Conservation (phyloP, 208 protist species). For the Acanthamoeba sp. region DNA sequence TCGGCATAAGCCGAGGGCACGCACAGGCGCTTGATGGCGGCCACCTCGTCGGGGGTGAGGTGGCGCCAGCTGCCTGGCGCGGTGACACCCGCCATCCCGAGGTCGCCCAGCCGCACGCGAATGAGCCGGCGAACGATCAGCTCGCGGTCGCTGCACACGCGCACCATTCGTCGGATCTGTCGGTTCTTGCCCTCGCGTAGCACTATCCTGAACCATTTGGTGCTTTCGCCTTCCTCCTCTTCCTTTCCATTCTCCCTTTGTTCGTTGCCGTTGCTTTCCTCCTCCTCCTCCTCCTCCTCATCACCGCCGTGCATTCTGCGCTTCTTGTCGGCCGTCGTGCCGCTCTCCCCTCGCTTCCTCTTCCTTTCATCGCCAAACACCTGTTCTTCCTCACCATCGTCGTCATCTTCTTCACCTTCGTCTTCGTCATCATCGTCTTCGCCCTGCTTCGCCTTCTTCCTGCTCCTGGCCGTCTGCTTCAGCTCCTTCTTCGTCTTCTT, state of each 20-base stretch:
- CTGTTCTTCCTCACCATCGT: background rate
- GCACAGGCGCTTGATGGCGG: background rate
- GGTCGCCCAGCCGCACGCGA: constrained; percentile 5
- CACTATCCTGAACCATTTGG: constrained; percentile 20
- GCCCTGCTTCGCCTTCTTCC: background rate
- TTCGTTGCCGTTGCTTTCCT: background rate
- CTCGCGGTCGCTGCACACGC: constrained; percentile 1
- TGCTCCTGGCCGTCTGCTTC: background rate
- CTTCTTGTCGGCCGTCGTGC: background rate
- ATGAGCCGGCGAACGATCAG: constrained; percentile 21
- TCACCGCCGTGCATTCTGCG: background rate
- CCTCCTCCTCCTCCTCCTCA: background rate
- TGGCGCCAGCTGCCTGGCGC: constrained; percentile 18
- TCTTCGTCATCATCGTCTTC: background rate
- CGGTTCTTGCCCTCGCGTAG: constrained; percentile 36
- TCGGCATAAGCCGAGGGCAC: too few species aligned
- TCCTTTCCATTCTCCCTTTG: background rate
- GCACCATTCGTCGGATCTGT: constrained; percentile 28
- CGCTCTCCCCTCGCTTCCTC: background rate
- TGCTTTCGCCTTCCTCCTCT: background rate
- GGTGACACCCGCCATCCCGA: background rate
- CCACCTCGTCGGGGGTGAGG: constrained; percentile 31
- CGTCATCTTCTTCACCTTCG: background rate
- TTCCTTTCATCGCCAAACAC: too few species aligned
- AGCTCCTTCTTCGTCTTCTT: background rate